A percentile compares a stretch with the other conserved stretches of the same genome.
These are phyloP conservation scores for Cordia subcordata DNA, from an alignment of 257 asterid genomes.

Conservation along the genomic window DNA sequence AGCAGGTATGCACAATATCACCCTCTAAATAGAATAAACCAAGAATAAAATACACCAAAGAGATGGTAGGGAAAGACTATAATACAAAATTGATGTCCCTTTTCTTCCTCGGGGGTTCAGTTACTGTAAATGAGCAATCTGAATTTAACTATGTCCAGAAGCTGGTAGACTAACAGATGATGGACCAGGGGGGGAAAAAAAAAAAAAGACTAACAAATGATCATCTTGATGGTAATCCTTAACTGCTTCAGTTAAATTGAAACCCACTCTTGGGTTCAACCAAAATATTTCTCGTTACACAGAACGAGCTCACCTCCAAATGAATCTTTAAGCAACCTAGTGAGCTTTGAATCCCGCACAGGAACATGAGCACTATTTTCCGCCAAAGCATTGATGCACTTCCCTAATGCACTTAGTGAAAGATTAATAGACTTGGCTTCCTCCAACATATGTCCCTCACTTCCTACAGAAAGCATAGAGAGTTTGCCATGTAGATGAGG, in stretches of 20 bases:
- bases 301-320: conserved; percentile 81
- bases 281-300: not conserved
- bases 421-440: conserved; percentile 99
- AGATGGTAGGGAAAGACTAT: too few species aligned
- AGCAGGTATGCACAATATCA: not conserved
- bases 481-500: not conserved
- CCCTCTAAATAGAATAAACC: not conserved
- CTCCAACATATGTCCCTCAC: conserved; percentile 97
- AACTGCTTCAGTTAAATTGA: conserved; percentile 5
- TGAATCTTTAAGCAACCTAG: conserved; percentile 94
- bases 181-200: too few species aligned
- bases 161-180: too few species aligned
- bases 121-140: too few species aligned
- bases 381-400: conserved; percentile 98
- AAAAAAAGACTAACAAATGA: too few species aligned
- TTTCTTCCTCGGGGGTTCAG: too few species aligned
- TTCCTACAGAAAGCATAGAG: conserved; percentile 56
- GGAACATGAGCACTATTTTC: conserved; percentile 98
- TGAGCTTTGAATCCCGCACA: conserved; percentile 95
- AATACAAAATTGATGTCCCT: too few species aligned
- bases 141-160: too few species aligned
- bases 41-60: not conserved
- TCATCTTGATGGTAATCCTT: too few species aligned
- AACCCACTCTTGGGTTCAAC: not conserved
- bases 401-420: conserved; percentile 95